Base-by-base conservation (phyloP, 2,329 filamentous ascomycete species). In the Ceratocystis cubensis region DNA sequence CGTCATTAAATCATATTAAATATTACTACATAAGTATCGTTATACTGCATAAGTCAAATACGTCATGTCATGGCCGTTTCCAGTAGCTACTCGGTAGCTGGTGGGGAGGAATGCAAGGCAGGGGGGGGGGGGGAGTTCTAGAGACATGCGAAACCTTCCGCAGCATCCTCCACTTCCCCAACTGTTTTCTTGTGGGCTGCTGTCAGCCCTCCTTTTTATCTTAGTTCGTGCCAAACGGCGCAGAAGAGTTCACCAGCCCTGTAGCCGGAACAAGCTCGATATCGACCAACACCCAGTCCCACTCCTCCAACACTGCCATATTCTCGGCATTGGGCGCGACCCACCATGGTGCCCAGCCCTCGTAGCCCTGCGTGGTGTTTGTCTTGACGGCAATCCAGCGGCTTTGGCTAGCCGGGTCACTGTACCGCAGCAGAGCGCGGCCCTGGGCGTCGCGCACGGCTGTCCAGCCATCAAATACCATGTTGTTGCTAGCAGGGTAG, bases 291-390 rank as follows among this genome's bases (percentile, higher is more conserved):
- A 68, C 66, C 22, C 41, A 68, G 4, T 68, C 66, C 66, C 64
- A 65, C 48, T 17, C 22, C 7, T 45, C 50, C 33, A 68, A 44
- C n/a, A 59, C 37, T 0, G 25, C 48, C 64, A 33, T 57, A 5
- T 65, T 64, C 1, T 46, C 64, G 13, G 20, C 64, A 1, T 28
- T 64, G 22, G 61, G 59, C 10, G 50, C 57, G 5, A 68, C 66
- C 66, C 66, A 68, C 66, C 66, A 68, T 61, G 66, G 66, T 25
- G 59, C 66, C 66, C 66, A 68, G 37, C 59, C 66, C n/a, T 61
- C 46, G 20, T 48, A 65, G 28, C 66, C 66, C 45, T 68, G 45
- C 25, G 64, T 66, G 5, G 66, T 66, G 28, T 68, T 68, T 44
- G 59, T 68, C 61, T 63, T 63, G n/a, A 68, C 66, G 5, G 66